phyloP scores from a whole-genome alignment of 2,329 filamentous ascomycete genomes.

The Diaporthe batatas region DNA sequence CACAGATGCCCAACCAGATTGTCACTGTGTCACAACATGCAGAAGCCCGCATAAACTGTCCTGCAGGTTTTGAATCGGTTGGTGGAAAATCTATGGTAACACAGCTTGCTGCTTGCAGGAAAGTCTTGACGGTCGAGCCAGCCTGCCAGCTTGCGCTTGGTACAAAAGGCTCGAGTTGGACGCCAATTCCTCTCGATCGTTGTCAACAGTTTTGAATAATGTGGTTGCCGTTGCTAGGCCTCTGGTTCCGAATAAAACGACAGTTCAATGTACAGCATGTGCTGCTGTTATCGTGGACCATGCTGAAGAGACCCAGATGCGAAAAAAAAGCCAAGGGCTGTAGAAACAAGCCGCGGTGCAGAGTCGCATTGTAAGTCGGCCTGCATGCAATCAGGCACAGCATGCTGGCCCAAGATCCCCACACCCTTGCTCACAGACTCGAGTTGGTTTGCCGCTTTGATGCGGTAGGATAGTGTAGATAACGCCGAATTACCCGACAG shows the following conservation, averaged over 20 bases:
- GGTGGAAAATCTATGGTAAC: conserved; percentile 26
- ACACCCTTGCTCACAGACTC: neutral
- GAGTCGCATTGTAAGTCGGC: conserved; percentile 15
- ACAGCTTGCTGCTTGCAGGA: conserved; percentile 22
- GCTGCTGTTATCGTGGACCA: neutral
- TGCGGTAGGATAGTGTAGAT: neutral
- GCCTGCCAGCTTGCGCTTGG: neutral
- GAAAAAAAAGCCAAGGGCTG: conserved; percentile 5
- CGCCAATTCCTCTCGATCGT: neutral
- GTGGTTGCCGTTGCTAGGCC: neutral
- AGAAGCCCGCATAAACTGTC: conserved; percentile 14
- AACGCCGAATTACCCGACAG: conserved; percentile 15
- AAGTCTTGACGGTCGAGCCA: neutral
- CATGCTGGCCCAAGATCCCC: conserved; percentile 4
- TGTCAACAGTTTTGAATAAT: neutral
- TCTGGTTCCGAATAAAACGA: neutral
- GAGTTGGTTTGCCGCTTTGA: conserved; percentile 8
- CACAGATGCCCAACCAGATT: conserved; percentile 18
- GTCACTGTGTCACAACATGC: conserved; percentile 28
- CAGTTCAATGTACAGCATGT: neutral
- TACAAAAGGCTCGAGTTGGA: neutral
- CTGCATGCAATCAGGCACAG: conserved; percentile 12
- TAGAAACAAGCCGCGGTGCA: conserved; percentile 15
- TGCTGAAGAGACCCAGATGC: neutral
- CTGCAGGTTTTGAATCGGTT: conserved; percentile 20